Base-by-base conservation (phyloP, 2,329 filamentous ascomycete species). In the Aspergillus sp. region DNA sequence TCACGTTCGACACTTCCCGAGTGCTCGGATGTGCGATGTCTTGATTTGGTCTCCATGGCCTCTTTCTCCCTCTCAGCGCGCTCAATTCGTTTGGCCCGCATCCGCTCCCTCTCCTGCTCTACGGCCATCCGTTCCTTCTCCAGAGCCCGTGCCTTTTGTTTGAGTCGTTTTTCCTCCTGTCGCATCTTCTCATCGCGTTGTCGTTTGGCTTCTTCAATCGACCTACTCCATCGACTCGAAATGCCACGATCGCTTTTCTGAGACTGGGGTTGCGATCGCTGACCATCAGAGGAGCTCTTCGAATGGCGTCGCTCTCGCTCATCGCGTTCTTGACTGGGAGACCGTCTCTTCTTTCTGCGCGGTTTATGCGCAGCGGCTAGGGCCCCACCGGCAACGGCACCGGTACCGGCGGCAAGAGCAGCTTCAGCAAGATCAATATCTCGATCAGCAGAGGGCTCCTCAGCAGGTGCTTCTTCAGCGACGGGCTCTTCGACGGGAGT, bases 231-330 rank as follows among this genome's bases (percentile, higher is more conserved):
- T 27, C 61, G 60, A 35, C 61, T 60, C 10, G 58, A 59, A 39
- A 68, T 47, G n/a, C 54, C 49, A 30, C 60, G 54, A 11, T 65
- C 64, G 38, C 58, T 59, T 44, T 64, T 68, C 43, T 58, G 54
- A 12, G 63, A 61, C 40, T 59, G 53, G 29, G 62, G 54, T 42
- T 56, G 50, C 27, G 54, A 49, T 7, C 49, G 52, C 33, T 56
- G 59, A 6, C 54, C 59, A 40, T 69, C 66, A 5, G 59, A 62
- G 3, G 65, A 70, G 27, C 58, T 54, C 40, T 62, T 70, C 4
- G 66, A 67, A 33, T 58, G 56, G 7, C 60, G 59, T 42, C 61
- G 61, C 27, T 68, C 65, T 26, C 58, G 56, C 2, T 64, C 60
- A 27, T 68, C 65, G 26, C 58, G 56, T 2, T 64, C 60, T 27